These are phyloP conservation scores for Lachnellula arida DNA, from an alignment of 2,329 filamentous ascomycete species.

Conservation along the genomic window DNA sequence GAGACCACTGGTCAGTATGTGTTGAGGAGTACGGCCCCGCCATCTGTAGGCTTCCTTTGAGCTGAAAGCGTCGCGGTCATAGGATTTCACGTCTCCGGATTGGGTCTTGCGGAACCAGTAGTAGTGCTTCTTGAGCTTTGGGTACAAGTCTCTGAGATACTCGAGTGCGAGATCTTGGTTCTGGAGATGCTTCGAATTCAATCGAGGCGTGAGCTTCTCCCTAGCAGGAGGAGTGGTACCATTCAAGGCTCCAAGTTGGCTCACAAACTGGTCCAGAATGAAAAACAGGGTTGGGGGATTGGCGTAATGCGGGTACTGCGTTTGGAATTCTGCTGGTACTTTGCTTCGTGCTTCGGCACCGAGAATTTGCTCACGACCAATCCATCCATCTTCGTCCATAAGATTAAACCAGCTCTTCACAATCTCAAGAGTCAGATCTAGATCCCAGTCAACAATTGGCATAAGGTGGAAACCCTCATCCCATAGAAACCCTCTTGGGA, in stretches of 20 bases:
- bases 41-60: slow-evolving; percentile 92
- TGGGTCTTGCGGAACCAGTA: slow-evolving; percentile 95
- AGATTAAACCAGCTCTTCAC: slow-evolving; percentile 93
- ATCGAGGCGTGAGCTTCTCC: slow-evolving; percentile 42
- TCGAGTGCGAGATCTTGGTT: slow-evolving; percentile 62
- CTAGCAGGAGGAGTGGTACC: slow-evolving; percentile 41
- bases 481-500: slow-evolving; percentile 95
- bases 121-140: slow-evolving; percentile 82
- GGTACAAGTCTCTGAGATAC: slow-evolving; percentile 76
- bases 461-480: slow-evolving; percentile 96
- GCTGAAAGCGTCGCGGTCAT: slow-evolving; percentile 84
- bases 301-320: slow-evolving; percentile 95
- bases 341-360: slow-evolving; percentile 90
- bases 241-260: slow-evolving; percentile 61
- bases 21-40: slow-evolving; percentile 81
- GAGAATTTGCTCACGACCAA: slow-evolving; percentile 91
- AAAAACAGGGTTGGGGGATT: slow-evolving; percentile 95
- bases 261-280: slow-evolving; percentile 77
- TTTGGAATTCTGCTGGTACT: slow-evolving; percentile 86
- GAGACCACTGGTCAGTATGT: slow-evolving; percentile 87
- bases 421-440: slow-evolving; percentile 81
- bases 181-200: slow-evolving; percentile 62
- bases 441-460: slow-evolving; percentile 89
- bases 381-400: slow-evolving; percentile 98
- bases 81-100: slow-evolving; percentile 81